Base-by-base conservation (phyloP, 1,284 basidiomycete genomes). In the Cutaneotrichosporon curvatum region DNA sequence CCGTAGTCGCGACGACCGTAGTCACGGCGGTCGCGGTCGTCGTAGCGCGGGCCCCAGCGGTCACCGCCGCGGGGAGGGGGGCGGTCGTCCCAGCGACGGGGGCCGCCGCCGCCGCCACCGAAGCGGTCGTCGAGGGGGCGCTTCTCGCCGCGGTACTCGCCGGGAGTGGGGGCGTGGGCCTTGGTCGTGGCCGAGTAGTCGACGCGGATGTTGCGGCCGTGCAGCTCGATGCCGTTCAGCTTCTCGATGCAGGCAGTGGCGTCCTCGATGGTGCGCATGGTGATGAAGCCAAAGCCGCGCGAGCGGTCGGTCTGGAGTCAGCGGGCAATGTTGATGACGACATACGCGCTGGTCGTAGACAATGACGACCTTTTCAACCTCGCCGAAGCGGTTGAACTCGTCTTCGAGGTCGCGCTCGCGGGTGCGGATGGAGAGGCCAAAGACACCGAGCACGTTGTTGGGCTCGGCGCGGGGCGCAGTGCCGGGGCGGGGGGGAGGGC, bases 261-360 rank as follows among this genome's bases (percentile, higher is more conserved):
- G 54, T 95, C 91, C 48, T 92, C 89, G 15, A 83, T 78, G 32
- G 78, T 79, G 33, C 79, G 78, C 91, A 98, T 97, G 55, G 84
- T 85, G 68, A 98, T 90, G 71, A 98, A 98, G 33, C 92, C 94
- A 60, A 98, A 98, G 9, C 91, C 95, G 57, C 94, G 86, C 45
- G 92, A 97, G 49, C 95, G 84, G 65, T 91, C 90, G 39, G 89
- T 88, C 87, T 92, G 70, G 41, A 53, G 35, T 43, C 42, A 43
- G 40, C 28, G 30, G 12, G 25, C 25, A 28, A 12, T 12, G 21
- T 10, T 18, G 19, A 20, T 12, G 3, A 2, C n/a, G 28, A 21
- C 88, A 65, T 65, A 95, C 91, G 9, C 92, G 78, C 71, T 96
- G 91, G 73, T 98, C 94, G 68, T 97, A 97, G n/a, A 98, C 95